Evolutionary conservation across 2,329 filamentous ascomycete genomes (phyloP).

Genomic region (Scedosporium dehoogii): DNA sequence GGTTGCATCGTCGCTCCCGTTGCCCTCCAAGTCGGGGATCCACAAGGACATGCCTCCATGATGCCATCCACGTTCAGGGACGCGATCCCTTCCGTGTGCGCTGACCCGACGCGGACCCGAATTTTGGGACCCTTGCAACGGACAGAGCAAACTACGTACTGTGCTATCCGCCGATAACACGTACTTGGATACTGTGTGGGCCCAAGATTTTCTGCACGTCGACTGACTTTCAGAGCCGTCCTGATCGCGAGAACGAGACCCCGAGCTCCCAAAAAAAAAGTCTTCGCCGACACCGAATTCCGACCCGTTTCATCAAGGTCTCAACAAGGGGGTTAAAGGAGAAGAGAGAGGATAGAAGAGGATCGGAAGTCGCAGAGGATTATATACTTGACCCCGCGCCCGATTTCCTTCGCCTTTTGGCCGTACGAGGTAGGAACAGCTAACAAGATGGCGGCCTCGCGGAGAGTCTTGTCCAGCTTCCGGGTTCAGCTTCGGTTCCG

Average conservation of each 20-base stretch:
- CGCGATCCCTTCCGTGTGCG: too few relatives aligned
- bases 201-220: background rate
- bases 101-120: too few relatives aligned
- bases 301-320: background rate
- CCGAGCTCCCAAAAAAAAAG: background rate
- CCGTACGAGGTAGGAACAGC: background rate
- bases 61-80: too few relatives aligned
- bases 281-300: background rate
- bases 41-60: too few relatives aligned
- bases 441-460: background rate
- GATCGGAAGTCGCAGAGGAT: background rate
- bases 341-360: background rate
- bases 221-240: background rate
- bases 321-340: background rate
- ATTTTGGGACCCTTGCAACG: too few relatives aligned
- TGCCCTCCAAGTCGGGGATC: too few relatives aligned
- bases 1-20: too few relatives aligned
- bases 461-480: background rate
- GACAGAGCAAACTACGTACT: background rate
- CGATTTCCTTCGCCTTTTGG: background rate
- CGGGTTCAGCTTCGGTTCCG: slow-evolving; percentile 1
- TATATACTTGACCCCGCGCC: background rate
- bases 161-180: background rate
- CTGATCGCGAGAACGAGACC: background rate
- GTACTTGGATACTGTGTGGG: background rate